These are phyloP conservation scores for Yamadazyma philogaea DNA, from an alignment of 805 yeast species.

Conservation along the genomic window DNA sequence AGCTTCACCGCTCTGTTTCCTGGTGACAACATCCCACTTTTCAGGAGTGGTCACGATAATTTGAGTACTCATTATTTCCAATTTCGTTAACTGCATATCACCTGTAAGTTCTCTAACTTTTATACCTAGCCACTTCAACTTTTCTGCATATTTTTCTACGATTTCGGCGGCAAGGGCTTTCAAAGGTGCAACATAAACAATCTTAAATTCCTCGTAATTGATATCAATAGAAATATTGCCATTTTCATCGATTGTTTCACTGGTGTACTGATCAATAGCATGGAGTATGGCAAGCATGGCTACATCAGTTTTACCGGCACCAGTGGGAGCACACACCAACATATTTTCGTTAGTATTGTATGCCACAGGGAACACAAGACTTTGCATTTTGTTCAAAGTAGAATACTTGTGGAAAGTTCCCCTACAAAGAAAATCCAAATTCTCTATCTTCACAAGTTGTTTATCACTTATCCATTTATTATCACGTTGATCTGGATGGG, in stretches of 20 bases:
- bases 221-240: constrained; percentile 56
- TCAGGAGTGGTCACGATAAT: constrained; percentile 92
- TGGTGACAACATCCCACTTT: constrained; percentile 97
- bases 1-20: constrained; percentile 86
- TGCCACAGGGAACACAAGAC: constrained; percentile 87
- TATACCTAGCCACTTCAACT: constrained; percentile 81
- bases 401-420: constrained; percentile 81
- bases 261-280: constrained; percentile 68
- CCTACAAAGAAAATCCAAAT: constrained; percentile 73
- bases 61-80: constrained; percentile 76
- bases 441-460: constrained; percentile 53
- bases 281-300: constrained; percentile 79
- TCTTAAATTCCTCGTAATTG: constrained; percentile 80
- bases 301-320: constrained; percentile 97
- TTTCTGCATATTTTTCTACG: constrained; percentile 79
- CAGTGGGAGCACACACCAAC: constrained; percentile 96
- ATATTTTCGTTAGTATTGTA: constrained; percentile 91
- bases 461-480: constrained; percentile 42
- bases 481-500: constrained; percentile 56
- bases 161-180: constrained; percentile 97
- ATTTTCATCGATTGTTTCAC: constrained; percentile 44
- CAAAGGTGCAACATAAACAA: constrained; percentile 87
- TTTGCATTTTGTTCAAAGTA: constrained; percentile 81
- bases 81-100: constrained; percentile 73
- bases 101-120: constrained; percentile 89